Evolutionary conservation across 257 asterid genomes (phyloP).

Genomic region (Solanum ossicruentum): DNA sequence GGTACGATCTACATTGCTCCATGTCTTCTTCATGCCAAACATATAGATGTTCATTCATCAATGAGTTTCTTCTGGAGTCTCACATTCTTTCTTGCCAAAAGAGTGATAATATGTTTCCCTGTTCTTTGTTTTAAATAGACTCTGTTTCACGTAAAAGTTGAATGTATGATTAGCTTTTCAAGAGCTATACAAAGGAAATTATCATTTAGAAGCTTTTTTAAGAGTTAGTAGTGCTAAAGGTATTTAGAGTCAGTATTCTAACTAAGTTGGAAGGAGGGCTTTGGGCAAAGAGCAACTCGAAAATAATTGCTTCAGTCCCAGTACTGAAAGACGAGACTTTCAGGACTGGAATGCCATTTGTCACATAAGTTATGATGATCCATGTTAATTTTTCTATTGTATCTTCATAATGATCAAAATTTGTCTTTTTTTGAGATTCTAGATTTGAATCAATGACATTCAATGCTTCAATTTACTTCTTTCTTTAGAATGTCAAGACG

Average conservation of each 20-base stretch:
- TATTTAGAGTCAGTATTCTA: background rate
- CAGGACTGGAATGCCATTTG: background rate
- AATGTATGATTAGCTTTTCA: background rate
- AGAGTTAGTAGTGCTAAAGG: background rate
- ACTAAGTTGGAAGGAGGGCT: background rate
- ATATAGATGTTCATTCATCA: background rate
- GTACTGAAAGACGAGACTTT: background rate
- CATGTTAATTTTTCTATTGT: background rate
- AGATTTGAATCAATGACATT: background rate
- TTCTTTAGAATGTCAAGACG: background rate
- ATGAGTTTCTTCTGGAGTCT: background rate
- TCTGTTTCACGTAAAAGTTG: background rate
- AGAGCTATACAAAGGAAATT: background rate
- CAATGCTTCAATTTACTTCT: background rate
- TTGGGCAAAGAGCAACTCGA: background rate
- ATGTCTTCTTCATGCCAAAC: background rate
- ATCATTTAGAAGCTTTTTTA: background rate
- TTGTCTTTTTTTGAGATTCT: background rate
- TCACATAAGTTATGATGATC: background rate
- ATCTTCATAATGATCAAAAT: background rate
- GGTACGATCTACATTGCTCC: slow-evolving; percentile 13
- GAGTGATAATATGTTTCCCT: background rate
- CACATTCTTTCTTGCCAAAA: background rate
- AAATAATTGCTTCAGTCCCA: background rate
- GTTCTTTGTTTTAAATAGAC: background rate